phyloP scores from a whole-genome alignment of 139 green algal species.

The Volvox reticuliferus region DNA sequence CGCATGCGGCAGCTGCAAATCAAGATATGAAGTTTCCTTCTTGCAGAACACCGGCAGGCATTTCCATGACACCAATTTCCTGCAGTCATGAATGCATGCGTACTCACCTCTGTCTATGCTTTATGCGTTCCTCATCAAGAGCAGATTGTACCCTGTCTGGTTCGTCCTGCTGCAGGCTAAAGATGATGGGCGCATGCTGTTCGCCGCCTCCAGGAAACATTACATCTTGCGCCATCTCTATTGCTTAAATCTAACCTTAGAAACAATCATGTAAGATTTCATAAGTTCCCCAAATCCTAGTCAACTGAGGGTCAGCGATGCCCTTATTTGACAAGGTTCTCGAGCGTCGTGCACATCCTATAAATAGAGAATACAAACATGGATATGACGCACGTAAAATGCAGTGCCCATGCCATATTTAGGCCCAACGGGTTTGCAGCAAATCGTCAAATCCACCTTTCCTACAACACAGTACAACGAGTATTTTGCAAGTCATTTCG shows the following conservation, averaged over 20 bases:
- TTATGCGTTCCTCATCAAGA: constrained; percentile 71
- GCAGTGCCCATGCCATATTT: too few relatives aligned
- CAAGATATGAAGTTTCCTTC: too few relatives aligned
- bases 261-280: background rate
- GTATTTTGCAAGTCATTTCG: background rate
- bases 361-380: background rate
- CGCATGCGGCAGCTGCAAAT: too few relatives aligned
- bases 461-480: background rate
- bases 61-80: background rate
- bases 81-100: background rate
- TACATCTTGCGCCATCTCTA: background rate
- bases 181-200: constrained; percentile 43
- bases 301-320: constrained; percentile 20
- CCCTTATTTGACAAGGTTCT: background rate
- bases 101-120: constrained; percentile 62
- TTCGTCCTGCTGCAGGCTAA: constrained; percentile 48
- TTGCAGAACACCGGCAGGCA: background rate
- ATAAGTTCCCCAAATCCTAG: background rate
- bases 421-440: too few relatives aligned
- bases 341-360: background rate
- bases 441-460: too few relatives aligned
- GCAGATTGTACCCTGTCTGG: background rate
- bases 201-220: background rate
- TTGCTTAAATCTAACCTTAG: background rate
- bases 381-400: too few relatives aligned